A percentile compares a stretch with the other conserved stretches of the same genome.
Conservation (phyloP, 2,329 filamentous ascomycete genomes). For the Sarocladium kiliense region DNA sequence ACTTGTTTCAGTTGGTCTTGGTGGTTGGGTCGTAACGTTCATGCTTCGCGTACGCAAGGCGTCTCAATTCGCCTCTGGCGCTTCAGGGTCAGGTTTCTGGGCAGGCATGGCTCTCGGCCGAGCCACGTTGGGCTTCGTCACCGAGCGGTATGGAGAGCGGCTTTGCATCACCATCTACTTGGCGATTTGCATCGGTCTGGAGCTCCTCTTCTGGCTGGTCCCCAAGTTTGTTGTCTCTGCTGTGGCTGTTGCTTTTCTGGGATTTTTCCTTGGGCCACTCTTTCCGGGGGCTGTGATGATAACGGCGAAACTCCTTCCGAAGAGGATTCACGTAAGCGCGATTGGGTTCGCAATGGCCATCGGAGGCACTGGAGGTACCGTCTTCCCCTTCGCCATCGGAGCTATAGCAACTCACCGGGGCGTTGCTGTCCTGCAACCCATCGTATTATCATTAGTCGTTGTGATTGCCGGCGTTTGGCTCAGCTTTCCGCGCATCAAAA, state of each 20-base stretch:
- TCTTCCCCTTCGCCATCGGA: conserved; percentile 57
- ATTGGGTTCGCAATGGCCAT: conserved; percentile 72
- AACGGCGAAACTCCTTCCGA: conserved; percentile 64
- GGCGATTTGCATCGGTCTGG: conserved; percentile 50
- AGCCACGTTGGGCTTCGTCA: conserved; percentile 64
- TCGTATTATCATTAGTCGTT: conserved; percentile 38
- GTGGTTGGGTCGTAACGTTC: conserved; percentile 76
- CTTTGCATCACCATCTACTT: conserved; percentile 57
- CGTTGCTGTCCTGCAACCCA: conserved; percentile 44
- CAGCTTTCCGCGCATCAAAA: conserved; percentile 29
- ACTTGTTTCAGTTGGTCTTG: conserved; percentile 47
- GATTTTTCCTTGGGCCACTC: conserved; percentile 70
- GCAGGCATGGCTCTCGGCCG: conserved; percentile 69
- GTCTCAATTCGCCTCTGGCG: conserved; percentile 61
- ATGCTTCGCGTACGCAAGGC: conserved; percentile 69
- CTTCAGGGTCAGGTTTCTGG: conserved; percentile 73
- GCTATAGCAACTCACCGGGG: conserved; percentile 51
- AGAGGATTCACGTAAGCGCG: conserved; percentile 62
- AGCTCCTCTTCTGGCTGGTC: conserved; percentile 55
- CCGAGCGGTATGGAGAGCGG: conserved; percentile 62
- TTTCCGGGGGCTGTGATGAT: conserved; percentile 69
- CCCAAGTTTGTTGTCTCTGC: conserved; percentile 53
- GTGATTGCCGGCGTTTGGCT: conserved; percentile 29
- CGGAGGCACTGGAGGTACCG: conserved; percentile 62
- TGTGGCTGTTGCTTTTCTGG: conserved; percentile 61